phyloP scores from a whole-genome alignment of 352 stramenopile species.

The Phytophthora fragariae region DNA sequence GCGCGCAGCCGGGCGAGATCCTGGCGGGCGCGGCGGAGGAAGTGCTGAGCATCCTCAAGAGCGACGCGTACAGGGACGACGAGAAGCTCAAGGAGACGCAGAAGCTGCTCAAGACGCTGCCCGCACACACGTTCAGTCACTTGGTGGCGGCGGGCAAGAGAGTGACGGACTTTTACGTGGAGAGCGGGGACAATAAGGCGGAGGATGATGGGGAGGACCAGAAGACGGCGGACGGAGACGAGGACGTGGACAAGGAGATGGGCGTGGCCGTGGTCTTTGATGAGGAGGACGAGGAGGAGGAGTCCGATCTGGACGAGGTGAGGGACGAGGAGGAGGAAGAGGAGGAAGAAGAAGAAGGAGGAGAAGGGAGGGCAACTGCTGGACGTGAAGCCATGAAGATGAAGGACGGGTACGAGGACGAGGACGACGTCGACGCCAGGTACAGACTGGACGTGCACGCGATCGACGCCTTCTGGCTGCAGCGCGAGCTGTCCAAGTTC shows the following conservation, averaged over 20 bases:
- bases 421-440: slow-evolving; percentile 69
- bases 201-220: slow-evolving; percentile 31
- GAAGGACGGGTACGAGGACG: slow-evolving; percentile 73
- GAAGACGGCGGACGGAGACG: slow-evolving; percentile 24
- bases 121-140: slow-evolving; percentile 74
- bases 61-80: slow-evolving; percentile 87
- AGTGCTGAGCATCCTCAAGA: slow-evolving; percentile 93
- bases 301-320: slow-evolving; percentile 94
- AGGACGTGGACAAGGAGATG: slow-evolving; percentile 97
- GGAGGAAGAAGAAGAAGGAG: slow-evolving; percentile 71
- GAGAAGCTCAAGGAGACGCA: slow-evolving; percentile 85
- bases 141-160: slow-evolving; percentile 87
- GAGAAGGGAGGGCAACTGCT: slow-evolving; percentile 31
- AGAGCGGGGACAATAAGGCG: slow-evolving; percentile 41
- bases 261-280: slow-evolving; percentile 98
- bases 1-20: slow-evolving; percentile 92
- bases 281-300: slow-evolving; percentile 96
- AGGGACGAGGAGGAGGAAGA: slow-evolving; percentile 63
- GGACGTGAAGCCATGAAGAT: slow-evolving; percentile 70
- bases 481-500: slow-evolving; percentile 96
- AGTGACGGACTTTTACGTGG: slow-evolving; percentile 90
- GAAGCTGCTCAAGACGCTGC: slow-evolving; percentile 88
- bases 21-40: slow-evolving; percentile 92
- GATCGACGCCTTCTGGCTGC: slow-evolving; percentile 99
- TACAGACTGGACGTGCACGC: slow-evolving; percentile 94